Percentiles rank a stretch among this genome's conserved stretches.
These are phyloP conservation scores for Terfezia claveryi DNA, from an alignment of 495 filamentous ascomycete species.

Conservation along the genomic window DNA sequence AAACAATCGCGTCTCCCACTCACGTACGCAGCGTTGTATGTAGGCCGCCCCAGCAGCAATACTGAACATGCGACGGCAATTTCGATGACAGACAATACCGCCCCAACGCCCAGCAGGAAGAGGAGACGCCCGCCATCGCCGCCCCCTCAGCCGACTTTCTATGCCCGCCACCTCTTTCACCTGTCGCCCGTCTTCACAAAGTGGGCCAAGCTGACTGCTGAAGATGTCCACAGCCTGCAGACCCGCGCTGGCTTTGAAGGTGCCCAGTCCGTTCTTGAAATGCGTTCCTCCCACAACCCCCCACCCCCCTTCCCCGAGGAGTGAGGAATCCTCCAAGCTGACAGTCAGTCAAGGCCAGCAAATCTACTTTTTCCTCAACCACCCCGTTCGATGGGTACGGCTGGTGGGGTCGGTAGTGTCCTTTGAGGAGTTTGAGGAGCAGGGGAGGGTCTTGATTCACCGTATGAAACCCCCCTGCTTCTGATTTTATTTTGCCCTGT, in stretches of 20 bases:
- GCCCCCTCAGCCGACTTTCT: conserved; percentile 24
- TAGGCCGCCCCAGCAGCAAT: too few species aligned
- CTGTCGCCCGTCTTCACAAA: conserved; percentile 60
- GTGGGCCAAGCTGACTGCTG: conserved; percentile 60
- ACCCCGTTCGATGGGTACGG: conserved; percentile 71
- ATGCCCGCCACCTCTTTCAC: conserved; percentile 67
- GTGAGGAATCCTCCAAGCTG: too few species aligned
- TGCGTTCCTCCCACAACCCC: not conserved
- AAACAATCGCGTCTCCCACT: too few species aligned
- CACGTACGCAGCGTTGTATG: too few species aligned
- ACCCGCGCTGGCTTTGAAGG: conserved; percentile 44
- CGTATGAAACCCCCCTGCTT: not conserved
- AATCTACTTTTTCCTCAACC: conserved; percentile 62
- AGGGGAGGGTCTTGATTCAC: not conserved
- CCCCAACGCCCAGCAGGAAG: too few species aligned
- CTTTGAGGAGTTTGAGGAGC: conserved; percentile 35
- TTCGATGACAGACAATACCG: too few species aligned
- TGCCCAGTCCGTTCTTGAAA: conserved; percentile 14
- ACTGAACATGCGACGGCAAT: too few species aligned
- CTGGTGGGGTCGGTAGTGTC: conserved; percentile 59
- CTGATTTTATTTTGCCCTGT: not conserved
- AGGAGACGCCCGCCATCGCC: too few species aligned
- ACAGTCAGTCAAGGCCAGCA: conserved; percentile 28
- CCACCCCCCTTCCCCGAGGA: not conserved
- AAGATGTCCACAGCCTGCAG: conserved; percentile 42